Evolutionary conservation across 2,329 filamentous ascomycete species (phyloP).

Genomic region (Diaporthe amygdali): DNA sequence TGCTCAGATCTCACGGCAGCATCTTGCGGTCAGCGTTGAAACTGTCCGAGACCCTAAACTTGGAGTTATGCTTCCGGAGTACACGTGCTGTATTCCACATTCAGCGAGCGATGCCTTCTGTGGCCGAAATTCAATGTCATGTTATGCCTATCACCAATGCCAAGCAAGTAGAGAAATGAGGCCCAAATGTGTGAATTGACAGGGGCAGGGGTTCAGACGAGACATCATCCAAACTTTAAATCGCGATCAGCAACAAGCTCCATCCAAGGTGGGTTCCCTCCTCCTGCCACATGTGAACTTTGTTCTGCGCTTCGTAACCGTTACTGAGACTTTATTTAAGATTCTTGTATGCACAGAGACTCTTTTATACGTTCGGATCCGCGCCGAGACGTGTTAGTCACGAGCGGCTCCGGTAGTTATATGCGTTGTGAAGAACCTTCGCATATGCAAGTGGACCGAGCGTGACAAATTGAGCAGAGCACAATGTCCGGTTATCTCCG

Average conservation of each 20-base stretch:
- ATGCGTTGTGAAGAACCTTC: not conserved
- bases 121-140: not conserved
- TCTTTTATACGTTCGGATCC: not conserved
- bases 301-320: not conserved
- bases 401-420: not conserved
- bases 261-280: not conserved
- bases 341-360: not conserved
- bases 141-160: not conserved
- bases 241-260: slow-evolving; percentile 10
- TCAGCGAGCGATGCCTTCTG: not conserved
- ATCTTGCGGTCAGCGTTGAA: not conserved
- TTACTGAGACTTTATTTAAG: not conserved
- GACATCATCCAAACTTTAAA: slow-evolving; percentile 16
- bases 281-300: not conserved
- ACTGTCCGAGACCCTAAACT: not conserved
- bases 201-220: slow-evolving; percentile 1
- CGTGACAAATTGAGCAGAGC: not conserved
- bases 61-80: not conserved
- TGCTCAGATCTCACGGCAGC: not conserved
- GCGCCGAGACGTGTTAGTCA: not conserved
- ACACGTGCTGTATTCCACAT: not conserved
- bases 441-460: not conserved
- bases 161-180: slow-evolving; percentile 10
- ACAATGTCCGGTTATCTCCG: no score
- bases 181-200: not conserved